Evolutionary conservation across 441 rosid species (phyloP), one percentile per base, ranked within the genome.

Genomic region (Brassica hybrid): DNA sequence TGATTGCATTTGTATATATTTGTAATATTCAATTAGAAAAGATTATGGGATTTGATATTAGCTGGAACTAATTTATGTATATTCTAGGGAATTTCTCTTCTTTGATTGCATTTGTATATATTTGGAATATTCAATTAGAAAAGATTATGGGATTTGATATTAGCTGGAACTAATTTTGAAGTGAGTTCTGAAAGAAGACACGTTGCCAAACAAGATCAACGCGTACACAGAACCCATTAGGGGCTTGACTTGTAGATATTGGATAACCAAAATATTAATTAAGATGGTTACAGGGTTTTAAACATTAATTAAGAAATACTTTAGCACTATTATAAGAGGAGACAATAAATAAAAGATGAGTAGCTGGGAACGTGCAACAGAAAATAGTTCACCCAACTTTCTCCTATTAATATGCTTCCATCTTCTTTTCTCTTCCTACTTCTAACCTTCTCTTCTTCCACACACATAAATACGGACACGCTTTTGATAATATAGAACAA

Each of bases 361-460:
- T 82, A 88, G 97, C 82, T 87, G 88, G 69, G 84, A 87, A 86
- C 90, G 93, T 87, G 90, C 73, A 65, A 63, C 83, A 64, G 81
- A 67, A 76, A 81, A 84, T 82, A 82, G 94, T 78, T 93, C 96
- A 91, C 96, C 97, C 86, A 88, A 88, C 78, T 84, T 75, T 88
- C 88, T 83, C 77, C 83, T 56, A 50, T 75, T 58, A 61, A 30
- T 13, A 27, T 11, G 9, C 71, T 14, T 76, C 21, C 12, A 36
- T 36, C 43, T 36, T 36, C 69, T 73, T 71, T 65, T 70, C 68
- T 65, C 72, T 71, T 71, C 73, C 30, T 73, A 66, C 84, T 54
- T 61, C 16, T 65, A 70, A 63, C 75, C 76, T 77, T 48, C 54
- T 77, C 81, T 80, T 71, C 64, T 67, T n/a, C 7, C 36, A 54